These are phyloP conservation scores for Arachis monticola DNA, from an alignment of 331 rosid species.

Conservation along the genomic window DNA sequence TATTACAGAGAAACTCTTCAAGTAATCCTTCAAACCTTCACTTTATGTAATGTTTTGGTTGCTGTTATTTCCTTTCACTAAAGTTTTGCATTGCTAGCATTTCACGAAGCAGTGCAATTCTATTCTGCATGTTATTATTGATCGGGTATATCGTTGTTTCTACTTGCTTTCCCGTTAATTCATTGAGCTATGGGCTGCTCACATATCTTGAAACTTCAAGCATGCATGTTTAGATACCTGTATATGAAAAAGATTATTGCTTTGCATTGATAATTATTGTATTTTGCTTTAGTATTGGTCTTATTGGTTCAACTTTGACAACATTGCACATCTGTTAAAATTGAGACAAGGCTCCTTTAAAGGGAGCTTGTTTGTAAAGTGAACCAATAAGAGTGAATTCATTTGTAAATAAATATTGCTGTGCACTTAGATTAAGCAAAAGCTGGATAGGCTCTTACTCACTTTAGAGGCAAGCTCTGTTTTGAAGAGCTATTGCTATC, in stretches of 20 bases:
- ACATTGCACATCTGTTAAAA: neutral
- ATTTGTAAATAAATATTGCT: too few species aligned
- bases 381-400: too few species aligned
- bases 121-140: conserved; percentile 14
- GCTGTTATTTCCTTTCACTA: conserved; percentile 1
- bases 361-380: too few species aligned
- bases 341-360: too few species aligned
- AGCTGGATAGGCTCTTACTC: too few species aligned
- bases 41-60: conserved; percentile 12
- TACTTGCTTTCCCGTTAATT: conserved; percentile 14
- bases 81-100: conserved; percentile 21
- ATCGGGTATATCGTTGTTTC: conserved; percentile 19
- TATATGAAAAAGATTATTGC: neutral
- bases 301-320: conserved; percentile 3
- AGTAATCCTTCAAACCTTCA: conserved; percentile 49
- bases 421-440: too few species aligned
- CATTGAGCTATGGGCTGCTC: neutral
- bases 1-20: conserved; percentile 69
- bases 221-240: neutral
- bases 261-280: neutral
- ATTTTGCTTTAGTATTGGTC: conserved; percentile 13
- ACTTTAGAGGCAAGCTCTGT: too few species aligned
- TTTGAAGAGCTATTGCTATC: too few species aligned
- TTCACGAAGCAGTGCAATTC: conserved; percentile 4
- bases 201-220: neutral